Evolutionary conservation across 805 yeast genomes (phyloP), one percentile per base, ranked within the genome.

Genomic region (Candida germanica): DNA sequence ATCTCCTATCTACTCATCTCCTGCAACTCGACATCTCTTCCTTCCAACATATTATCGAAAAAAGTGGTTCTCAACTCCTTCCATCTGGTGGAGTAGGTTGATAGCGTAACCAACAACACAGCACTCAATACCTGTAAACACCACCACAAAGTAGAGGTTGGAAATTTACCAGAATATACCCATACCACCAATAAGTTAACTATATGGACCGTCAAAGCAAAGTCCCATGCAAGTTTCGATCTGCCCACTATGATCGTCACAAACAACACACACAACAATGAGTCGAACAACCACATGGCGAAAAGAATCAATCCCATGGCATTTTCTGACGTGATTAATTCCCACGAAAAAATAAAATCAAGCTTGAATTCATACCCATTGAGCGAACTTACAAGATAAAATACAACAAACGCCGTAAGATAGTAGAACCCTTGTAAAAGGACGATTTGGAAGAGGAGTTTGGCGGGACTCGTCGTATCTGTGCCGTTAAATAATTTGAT

Each of bases 181-280:
- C 86, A 79, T 0, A 79, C 86, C 3, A 87, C 79, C 3, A 79
- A 35, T 16, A 91, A 59, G 60, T 91, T 83, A 33, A 93, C 73
- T 15, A 83, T 77, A 58, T 93, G 96, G 11, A 91, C 77, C 0
- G 98, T 93, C n/a, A 91, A 54, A 8, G 96, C 96, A 64, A 93
- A 91, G 61, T 91, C 98, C 84, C 96, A 84, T 0, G 97, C 98
- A 33, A 91, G 65, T 57, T 91, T 93, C 27, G 95, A 84, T 39
- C 98, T 69, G 0, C 98, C 96, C 9, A 91, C 96, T 18, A 91
- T 79, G 2, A 89, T 61, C 1, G 95, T 87, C 53, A 91, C 79
- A 53, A 87, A 87, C 8, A 87, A 58, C 1, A 88, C 96, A 47
- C 95, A 83, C 26, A 93, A 65, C 29, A 93, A 69, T 0, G 96